Base-by-base conservation (phyloP, 768 basidiomycete species). In the Cyclocybe cylindracea region DNA sequence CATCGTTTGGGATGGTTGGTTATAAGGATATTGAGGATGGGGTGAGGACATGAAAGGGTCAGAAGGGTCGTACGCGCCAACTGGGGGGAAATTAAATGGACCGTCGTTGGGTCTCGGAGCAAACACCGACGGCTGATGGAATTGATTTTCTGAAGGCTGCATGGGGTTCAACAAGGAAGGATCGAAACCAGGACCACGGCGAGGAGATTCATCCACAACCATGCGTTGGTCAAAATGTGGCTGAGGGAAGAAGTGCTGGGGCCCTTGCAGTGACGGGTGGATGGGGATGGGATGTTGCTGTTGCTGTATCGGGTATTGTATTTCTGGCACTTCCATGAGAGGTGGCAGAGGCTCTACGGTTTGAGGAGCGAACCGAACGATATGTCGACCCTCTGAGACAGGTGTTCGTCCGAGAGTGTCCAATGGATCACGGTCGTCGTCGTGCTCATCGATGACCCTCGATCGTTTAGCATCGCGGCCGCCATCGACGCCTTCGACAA, bases 381-480 rank as follows among this genome's bases (percentile, higher is more conserved):
- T 61, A 18, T 70, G 65, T 0, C 66, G 62, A 38, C 54, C 62
- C 57, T 62, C 67, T 35, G 63, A 52, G 4, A 63, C 63, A 33
- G 74, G 73, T 10, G 65, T 70, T 4, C 73, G 69, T 53, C 64
- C 60, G 18, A 68, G 59, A 11, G 79, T 61, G 59, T 83, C 75
- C 50, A 82, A 57, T 2, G 79, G 77, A 59, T 81, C 83, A 4
- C 64, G 67, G n/a, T 77, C 79, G 24, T 78, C 77, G 36, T 76
- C 74, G 13, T 75, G 76, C 9, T 73, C 76, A 4, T 69, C 66
- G 4, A 69, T 58, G 56, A 79, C 78, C 65, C 74, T 78, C 8
- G 75, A 74, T 31, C 89, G 78, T 60, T 91, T 91, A 38, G 79
- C 68, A 50, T 79, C 78, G 46, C 80, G 74, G 44, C 64, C 73